These are phyloP conservation scores for Suillus brevipes DNA, from an alignment of 768 basidiomycete genomes.

Conservation along the genomic window DNA sequence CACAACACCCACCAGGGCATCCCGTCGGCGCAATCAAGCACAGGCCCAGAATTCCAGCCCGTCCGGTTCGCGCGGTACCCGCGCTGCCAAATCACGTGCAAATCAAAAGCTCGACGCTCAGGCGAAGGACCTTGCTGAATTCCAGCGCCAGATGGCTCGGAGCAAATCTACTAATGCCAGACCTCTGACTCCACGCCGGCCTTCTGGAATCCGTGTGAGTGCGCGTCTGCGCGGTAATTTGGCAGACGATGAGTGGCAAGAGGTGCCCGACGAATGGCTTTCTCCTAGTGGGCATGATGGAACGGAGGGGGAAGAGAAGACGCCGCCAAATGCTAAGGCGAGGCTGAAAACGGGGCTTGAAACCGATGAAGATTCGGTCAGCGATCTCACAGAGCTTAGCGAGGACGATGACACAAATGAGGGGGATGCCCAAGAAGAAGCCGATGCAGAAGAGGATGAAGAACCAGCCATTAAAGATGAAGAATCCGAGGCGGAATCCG, in stretches of 20 bases:
- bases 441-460: slow-evolving; percentile 17
- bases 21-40: slow-evolving; percentile 17
- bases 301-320: slow-evolving; percentile 18
- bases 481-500: slow-evolving; percentile 20
- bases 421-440: slow-evolving; percentile 14
- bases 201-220: slow-evolving; percentile 64
- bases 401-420: slow-evolving; percentile 41
- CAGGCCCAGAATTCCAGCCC: slow-evolving; percentile 13
- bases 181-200: slow-evolving; percentile 26
- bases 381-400: slow-evolving; percentile 75
- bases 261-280: slow-evolving; percentile 76
- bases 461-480: slow-evolving; percentile 23
- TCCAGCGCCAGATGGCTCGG: slow-evolving; percentile 46
- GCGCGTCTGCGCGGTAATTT: slow-evolving; percentile 58
- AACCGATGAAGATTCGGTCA: slow-evolving; percentile 60
- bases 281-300: slow-evolving; percentile 19
- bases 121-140: slow-evolving; percentile 65
- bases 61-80: slow-evolving; percentile 45
- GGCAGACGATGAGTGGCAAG: slow-evolving; percentile 70
- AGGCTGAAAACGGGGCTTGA: slow-evolving; percentile 55
- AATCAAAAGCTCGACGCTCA: slow-evolving; percentile 69
- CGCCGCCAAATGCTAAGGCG: slow-evolving; percentile 14
- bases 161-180: slow-evolving; percentile 16
- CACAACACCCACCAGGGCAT: slow-evolving; percentile 11
- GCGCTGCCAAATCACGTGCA: slow-evolving; percentile 71